These are phyloP conservation scores for Apiospora koreana DNA, from an alignment of 2,329 filamentous ascomycete species.

Conservation along the genomic window DNA sequence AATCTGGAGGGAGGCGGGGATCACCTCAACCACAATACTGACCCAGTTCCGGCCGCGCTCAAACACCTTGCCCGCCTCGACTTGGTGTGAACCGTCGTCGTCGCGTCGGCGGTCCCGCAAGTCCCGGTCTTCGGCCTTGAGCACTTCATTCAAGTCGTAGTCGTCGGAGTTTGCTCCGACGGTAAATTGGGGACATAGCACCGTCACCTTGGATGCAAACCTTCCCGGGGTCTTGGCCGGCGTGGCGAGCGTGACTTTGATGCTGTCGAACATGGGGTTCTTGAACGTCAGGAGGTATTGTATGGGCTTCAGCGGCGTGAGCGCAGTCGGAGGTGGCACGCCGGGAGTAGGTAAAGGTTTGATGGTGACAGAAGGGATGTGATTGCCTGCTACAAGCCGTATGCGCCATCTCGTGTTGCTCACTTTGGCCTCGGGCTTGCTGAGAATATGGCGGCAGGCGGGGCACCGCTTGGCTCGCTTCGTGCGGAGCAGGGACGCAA, in stretches of 20 bases:
- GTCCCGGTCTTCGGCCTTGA: slow-evolving; percentile 55
- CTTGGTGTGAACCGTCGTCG: slow-evolving; percentile 51
- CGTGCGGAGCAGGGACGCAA: slow-evolving; percentile 80
- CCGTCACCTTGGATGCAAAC: slow-evolving; percentile 79
- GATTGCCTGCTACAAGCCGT: slow-evolving; percentile 81
- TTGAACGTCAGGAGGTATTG: slow-evolving; percentile 89
- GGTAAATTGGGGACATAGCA: slow-evolving; percentile 92
- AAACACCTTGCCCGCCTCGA: slow-evolving; percentile 95
- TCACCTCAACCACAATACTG: slow-evolving; percentile 87
- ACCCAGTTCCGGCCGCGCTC: slow-evolving; percentile 93
- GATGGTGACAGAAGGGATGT: slow-evolving; percentile 82
- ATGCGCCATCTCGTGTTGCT: slow-evolving; percentile 90
- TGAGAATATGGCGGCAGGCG: slow-evolving; percentile 90
- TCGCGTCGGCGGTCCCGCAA: slow-evolving; percentile 37
- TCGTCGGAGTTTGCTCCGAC: slow-evolving; percentile 90
- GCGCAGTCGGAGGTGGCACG: slow-evolving; percentile 21
- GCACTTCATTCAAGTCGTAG: slow-evolving; percentile 83
- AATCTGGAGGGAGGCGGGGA: slow-evolving; percentile 59
- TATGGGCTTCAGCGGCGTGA: slow-evolving; percentile 59
- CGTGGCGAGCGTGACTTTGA: slow-evolving; percentile 85
- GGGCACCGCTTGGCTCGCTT: slow-evolving; percentile 94
- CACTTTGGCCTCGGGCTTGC: slow-evolving; percentile 90
- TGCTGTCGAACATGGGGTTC: slow-evolving; percentile 90
- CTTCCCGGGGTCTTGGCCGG: slow-evolving; percentile 76
- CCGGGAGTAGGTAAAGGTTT: slow-evolving; percentile 45